Base-by-base conservation (phyloP, 2,329 filamentous ascomycete genomes). In the Talaromyces sp. region DNA sequence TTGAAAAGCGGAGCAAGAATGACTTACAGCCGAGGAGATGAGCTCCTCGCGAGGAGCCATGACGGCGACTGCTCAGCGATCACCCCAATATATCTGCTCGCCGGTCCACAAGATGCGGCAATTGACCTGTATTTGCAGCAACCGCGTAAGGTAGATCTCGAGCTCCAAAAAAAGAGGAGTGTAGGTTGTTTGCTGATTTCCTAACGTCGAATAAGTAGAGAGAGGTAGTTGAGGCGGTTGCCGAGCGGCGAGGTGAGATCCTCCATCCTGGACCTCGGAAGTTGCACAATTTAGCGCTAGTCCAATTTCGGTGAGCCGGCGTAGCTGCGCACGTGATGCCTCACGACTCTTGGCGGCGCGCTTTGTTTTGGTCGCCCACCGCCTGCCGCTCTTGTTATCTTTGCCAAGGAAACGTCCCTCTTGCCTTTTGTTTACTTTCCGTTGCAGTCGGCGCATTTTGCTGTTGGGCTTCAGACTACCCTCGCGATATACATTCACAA, bases 41-140 rank as follows among this genome's bases (percentile, higher is more conserved):
- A 97, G 84, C 78, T 98, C 94, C 87, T 98, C 94, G 76, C 95
- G 92, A 83, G 56, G 56, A 41, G 97, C 92, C 83, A 93, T 89
- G 84, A 88, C 94, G 79, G 64, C 60, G 60, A 60, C 37, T 47
- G 63, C 35, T 37, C 14, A 22, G 24, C 19, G 43, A 41, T 24
- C 52, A 43, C 57, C 27, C 50, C 31, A 56, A 24, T 37, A 19
- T 56, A 56, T 37, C 5, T 37, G 50, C 10, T 10, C 7, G 33
- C 9, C n/a, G 11, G 9, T 39, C 3, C 3, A 56, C 6, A 16
- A 22, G n/a, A 19, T 54, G 10, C 16, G 7, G 19, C 33, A 22
- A 56, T 24, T 37, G 33, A 24, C 13, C 4, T 50, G 31, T 43
- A 11, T 13, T 41, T 16, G 19, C 19, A 43, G 10, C 37, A 43